Evolutionary conservation across 768 basidiomycete genomes (phyloP), one percentile per base, ranked within the genome.

Genomic region (Kwoniella sp.): DNA sequence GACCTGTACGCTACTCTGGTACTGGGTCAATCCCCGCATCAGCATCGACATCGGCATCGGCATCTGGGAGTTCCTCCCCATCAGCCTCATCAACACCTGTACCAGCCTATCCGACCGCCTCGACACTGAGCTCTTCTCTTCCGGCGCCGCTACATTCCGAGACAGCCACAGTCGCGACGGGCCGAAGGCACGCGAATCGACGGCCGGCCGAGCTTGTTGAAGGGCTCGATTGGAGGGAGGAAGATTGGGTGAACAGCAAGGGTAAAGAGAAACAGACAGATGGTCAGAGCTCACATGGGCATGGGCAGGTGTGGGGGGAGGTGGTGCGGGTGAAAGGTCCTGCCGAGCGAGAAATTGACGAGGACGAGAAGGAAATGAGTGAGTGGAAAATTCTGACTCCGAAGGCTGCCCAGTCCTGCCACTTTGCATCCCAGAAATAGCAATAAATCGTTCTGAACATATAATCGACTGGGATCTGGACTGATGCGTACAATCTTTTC

Each of bases 321-420:
- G 66, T 73, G 13, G 41, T 69, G 12, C 58, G 76, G 52, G 58
- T 77, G 20, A 72, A 71, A 56, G 76, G 76, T 1, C 68, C 68
- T 13, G 70, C 71, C 0, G 78, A 79, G 59, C 30, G 41, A 31
- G 71, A 75, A 26, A 68, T 68, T 51, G 71, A 73, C 9, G 73
- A 58, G 7, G 71, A 76, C 30, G 70, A 70, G 7, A 51, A 67
- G 23, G 70, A 55, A 2, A 69, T 52, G 15, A 64, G 76, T 77
- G 58, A 68, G 75, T 69, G 30, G n/a, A n/a, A n/a, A n/a, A n/a
- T n/a, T n/a, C n/a, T n/a, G n/a, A n/a, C n/a, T n/a, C n/a, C n/a
- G n/a, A n/a, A n/a, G n/a, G n/a, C 55, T 11, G 20, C 26, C 41
- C 3, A 30, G 58, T 15, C 12, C 34, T 64, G 38, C 13, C 25